A percentile compares a stretch with the other conserved stretches of the same genome.
phyloP scores from a whole-genome alignment of 163 green algal species.

The Scenedesmus sp. region DNA sequence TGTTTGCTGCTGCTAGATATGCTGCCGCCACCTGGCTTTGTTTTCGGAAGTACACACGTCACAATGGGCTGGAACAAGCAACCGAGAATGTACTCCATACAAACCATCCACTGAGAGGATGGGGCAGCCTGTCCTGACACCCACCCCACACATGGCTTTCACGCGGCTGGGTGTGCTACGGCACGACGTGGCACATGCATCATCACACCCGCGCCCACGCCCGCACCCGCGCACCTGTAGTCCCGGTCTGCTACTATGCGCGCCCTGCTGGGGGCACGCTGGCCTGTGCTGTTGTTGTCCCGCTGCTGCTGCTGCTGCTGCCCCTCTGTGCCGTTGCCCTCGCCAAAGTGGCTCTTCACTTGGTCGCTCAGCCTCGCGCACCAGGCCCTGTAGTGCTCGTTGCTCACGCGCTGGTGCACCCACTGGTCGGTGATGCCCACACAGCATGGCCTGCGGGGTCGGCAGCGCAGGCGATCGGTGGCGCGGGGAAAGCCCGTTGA shows the following conservation, averaged over 20 bases:
- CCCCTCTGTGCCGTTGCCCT: neutral
- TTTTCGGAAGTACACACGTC: too few relatives aligned
- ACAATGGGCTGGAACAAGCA: too few relatives aligned
- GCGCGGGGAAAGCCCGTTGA: neutral
- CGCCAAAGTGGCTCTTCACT: conserved; percentile 1
- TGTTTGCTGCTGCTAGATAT: too few relatives aligned
- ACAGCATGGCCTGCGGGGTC: conserved; percentile 75
- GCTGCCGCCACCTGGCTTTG: neutral
- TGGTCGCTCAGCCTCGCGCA: conserved; percentile 33
- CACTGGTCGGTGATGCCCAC: conserved; percentile 92
- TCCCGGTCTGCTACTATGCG: neutral
- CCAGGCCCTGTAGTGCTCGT: conserved; percentile 75
- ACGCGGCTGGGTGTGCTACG: neutral
- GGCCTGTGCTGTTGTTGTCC: conserved; percentile 13
- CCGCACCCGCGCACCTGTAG: neutral
- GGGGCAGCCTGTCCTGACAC: too few relatives aligned
- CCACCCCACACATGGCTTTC: too few relatives aligned
- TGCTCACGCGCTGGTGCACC: conserved; percentile 82
- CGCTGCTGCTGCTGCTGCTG: conserved; percentile 16
- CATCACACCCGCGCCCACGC: too few relatives aligned
- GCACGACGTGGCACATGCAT: neutral
- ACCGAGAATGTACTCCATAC: too few relatives aligned
- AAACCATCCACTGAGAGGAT: too few relatives aligned
- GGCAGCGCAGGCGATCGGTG: neutral
- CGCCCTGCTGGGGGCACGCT: neutral